Base-by-base conservation (phyloP, 352 stramenopile genomes). In the Phytopythium mirpurense region DNA sequence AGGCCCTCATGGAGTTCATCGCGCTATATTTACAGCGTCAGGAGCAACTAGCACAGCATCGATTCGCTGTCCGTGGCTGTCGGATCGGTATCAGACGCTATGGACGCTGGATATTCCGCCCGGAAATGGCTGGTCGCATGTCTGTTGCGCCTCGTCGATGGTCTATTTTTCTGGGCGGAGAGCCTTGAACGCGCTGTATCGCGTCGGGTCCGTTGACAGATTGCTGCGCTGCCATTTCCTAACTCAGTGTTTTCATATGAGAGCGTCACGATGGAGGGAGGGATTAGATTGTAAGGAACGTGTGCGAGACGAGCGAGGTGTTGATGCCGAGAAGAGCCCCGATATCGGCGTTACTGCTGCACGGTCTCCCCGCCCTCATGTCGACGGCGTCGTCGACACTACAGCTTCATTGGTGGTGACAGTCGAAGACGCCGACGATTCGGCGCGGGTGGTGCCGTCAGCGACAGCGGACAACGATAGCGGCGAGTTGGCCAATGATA, bases 121-220 rank as follows among this genome's bases (percentile, higher is more conserved):
- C 36, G 18, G 16, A 44, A 26, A 44, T 44, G 38, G n/a, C 38
- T 44, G n/a, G 38, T 44, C n/a, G 38, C 38, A 44, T 44, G 38
- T 15, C 38, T 44, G 10, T 7, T 8, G 38, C n/a, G n/a, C n/a
- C n/a, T n/a, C n/a, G n/a, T n/a, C n/a, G n/a, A n/a, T n/a, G n/a
- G n/a, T n/a, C n/a, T n/a, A n/a, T n/a, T n/a, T n/a, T n/a, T n/a
- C n/a, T n/a, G n/a, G n/a, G n/a, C n/a, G n/a, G n/a, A n/a, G n/a
- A n/a, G n/a, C n/a, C n/a, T n/a, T n/a, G n/a, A n/a, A n/a, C n/a
- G n/a, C n/a, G n/a, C n/a, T n/a, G n/a, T n/a, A n/a, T n/a, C n/a
- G n/a, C n/a, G n/a, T n/a, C n/a, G n/a, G n/a, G n/a, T n/a, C n/a
- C n/a, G n/a, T n/a, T n/a, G n/a, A n/a, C n/a, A n/a, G n/a, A n/a